Base-by-base conservation (phyloP, 176 grass and related monocot genomes). In the Metroxylon sagu region DNA sequence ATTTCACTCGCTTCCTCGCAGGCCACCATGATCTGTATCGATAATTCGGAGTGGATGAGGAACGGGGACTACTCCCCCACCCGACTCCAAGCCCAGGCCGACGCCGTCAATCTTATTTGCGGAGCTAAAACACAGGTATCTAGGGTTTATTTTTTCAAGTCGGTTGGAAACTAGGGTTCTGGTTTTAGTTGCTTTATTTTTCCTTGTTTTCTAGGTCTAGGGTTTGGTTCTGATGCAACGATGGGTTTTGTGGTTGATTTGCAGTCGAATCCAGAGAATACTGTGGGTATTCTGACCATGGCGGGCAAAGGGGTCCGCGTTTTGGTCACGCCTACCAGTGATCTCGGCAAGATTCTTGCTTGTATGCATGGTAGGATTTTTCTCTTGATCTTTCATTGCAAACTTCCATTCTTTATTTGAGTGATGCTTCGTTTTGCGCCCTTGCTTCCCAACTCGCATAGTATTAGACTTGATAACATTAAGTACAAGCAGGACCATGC, bases 1-100 rank as follows among this genome's bases (percentile, higher is more conserved):
- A 49, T 52, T 17, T 51, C 5, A 59, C 62, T 21, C 52, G 52
- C 68, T 65, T 43, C 35, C n/a, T 56, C 31, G 69, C 82, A 98
- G 94, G 88, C 94, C 66, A 98, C 94, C 21, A 98, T 98, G 82
- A 98, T 98, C 80, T 92, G 87, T 68, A 84, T 98, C 56, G 94
- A 98, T 73, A 98, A 98, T 66, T 98, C 94, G 25, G 94, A 98
- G 85, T 98, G 94, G 94, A 98, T 98, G 94, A 72, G 94, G 65
- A 98, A 98, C 67, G 94, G 94, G 68, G 94, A 98, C 67, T 98
- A 93, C 69, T 17, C 70, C 54, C 94, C 94, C 23, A 83, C 79
- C 49, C 73, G 94, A n/a, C 81, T 89, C 69, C 94, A 98, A 63
- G 88, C 94, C 56, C 93, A 98, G 63, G 76, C 83, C 55, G 93